Conservation (phyloP, 1,284 basidiomycete genomes). For the Austroboletus niveus region DNA sequence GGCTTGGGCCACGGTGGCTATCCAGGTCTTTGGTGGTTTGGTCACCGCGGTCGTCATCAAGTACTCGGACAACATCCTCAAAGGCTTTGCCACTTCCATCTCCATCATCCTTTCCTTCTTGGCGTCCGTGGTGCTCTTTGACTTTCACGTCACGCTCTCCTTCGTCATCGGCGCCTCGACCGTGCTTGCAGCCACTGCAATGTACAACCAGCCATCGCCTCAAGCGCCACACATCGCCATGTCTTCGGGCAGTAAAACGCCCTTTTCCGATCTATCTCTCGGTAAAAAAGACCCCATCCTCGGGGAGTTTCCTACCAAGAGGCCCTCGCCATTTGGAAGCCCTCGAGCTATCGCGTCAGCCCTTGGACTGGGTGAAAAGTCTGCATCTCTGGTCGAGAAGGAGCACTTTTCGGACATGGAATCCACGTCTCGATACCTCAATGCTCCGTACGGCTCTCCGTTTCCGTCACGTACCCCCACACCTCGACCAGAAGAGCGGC, state of each 20-base stretch:
- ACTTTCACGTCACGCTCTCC: constrained; percentile 82
- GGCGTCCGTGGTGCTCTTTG: constrained; percentile 86
- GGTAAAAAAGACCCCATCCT: constrained; percentile 54
- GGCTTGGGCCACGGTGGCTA: constrained; percentile 90
- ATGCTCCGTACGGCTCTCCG: constrained; percentile 65
- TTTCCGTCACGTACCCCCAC: constrained; percentile 61
- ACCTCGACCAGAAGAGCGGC: constrained; percentile 37
- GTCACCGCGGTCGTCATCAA: constrained; percentile 89
- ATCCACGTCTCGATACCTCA: constrained; percentile 56
- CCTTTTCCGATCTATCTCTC: constrained; percentile 53
- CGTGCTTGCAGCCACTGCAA: constrained; percentile 86
- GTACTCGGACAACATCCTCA: constrained; percentile 88
- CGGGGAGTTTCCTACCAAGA: constrained; percentile 51
- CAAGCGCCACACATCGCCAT: constrained; percentile 43
- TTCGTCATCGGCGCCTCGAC: constrained; percentile 85
- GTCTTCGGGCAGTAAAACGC: constrained; percentile 35
- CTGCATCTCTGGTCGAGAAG: constrained; percentile 31
- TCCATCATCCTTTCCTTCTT: constrained; percentile 94
- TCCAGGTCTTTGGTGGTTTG: constrained; percentile 91
- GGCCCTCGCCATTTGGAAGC: constrained; percentile 50
- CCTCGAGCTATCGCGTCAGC: constrained; percentile 47
- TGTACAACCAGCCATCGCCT: constrained; percentile 72
- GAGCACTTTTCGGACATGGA: constrained; percentile 47
- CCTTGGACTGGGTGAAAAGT: constrained; percentile 40
- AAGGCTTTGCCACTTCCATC: constrained; percentile 93